Base-by-base conservation (phyloP, 345 rosid genomes). In the Eucalyptus curtisii region DNA sequence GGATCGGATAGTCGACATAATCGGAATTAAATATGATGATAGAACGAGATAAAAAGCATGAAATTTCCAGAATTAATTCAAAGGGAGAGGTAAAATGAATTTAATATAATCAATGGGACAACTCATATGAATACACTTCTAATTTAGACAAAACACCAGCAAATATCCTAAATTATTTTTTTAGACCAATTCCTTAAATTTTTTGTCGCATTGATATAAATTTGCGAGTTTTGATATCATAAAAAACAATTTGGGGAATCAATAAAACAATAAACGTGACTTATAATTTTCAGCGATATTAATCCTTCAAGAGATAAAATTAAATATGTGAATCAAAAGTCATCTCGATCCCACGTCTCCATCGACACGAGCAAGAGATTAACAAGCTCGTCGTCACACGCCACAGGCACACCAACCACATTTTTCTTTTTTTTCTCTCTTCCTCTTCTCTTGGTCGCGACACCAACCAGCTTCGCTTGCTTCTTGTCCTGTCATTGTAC, bases 131-230 rank as follows among this genome's bases (percentile, higher is more conserved):
- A 37, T 37, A 37, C 40, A 4, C 40, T 37, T 37, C 40, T 37
- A 37, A 37, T 37, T 37, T 37, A 71, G 25, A 37, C 1, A 10
- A 0, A 20, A 71, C 13, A 19, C 2, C 0, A 4, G 0, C 0
- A 19, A 2, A 10, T 19, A 37, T 37, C 45, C 2, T 37, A 68
- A 68, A 31, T 15, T 3, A 8, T 0, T 19, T 52, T 52, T 20
- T 8, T 52, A 52, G 5, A 52, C 1, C 14, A 12, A 27, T 59
- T 59, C 15, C 2, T 25, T 25, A 5, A 30, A 17, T 37, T 31
- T 16, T 68, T 68, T 33, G 13, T 33, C 0, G 5, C 17, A 3
- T 8, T 30, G 3, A 61, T 33, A 17, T 31, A 17, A 9, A 8
- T 19, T 71, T 10, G 0, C 0, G 1, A 31, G 7, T 66, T 66